These are phyloP conservation scores for Alternaria conjuncta DNA, from an alignment of 2,329 filamentous ascomycete species.

Conservation along the genomic window DNA sequence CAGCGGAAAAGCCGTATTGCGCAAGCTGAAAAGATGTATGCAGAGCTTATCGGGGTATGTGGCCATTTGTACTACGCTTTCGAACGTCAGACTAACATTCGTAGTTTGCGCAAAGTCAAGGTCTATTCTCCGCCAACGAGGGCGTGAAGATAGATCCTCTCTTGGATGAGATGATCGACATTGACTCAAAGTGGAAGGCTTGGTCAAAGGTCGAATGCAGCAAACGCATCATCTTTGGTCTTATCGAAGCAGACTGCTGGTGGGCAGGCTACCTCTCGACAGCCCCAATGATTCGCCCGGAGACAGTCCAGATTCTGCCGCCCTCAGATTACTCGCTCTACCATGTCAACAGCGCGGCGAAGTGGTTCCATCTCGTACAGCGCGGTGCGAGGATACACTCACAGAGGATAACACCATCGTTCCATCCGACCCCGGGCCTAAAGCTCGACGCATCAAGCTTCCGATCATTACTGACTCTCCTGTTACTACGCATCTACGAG, in stretches of 20 bases:
- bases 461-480: conserved; percentile 39
- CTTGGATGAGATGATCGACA: conserved; percentile 53
- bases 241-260: conserved; percentile 57
- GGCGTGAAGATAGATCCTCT: conserved; percentile 44
- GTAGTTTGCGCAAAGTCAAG: conserved; percentile 57
- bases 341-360: conserved; percentile 47
- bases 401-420: conserved; percentile 42
- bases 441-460: conserved; percentile 41
- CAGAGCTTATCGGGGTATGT: conserved; percentile 55
- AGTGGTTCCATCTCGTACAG: conserved; percentile 42
- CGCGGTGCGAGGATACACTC: conserved; percentile 39
- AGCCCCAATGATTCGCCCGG: conserved; percentile 55
- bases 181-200: conserved; percentile 58
- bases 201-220: conserved; percentile 61
- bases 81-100: conserved; percentile 13
- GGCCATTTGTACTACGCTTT: background rate
- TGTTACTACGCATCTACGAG: conserved; percentile 43
- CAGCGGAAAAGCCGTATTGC: conserved; percentile 52
- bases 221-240: conserved; percentile 57
- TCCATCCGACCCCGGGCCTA: conserved; percentile 40
- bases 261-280: conserved; percentile 57
- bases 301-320: conserved; percentile 55
- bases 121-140: conserved; percentile 58
- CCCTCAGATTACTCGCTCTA: conserved; percentile 56
- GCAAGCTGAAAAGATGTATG: conserved; percentile 59